A percentile compares a stretch with the other conserved stretches of the same genome.
Evolutionary conservation across 139 green algal species (phyloP).

Genomic region (Picochlorum sp.): DNA sequence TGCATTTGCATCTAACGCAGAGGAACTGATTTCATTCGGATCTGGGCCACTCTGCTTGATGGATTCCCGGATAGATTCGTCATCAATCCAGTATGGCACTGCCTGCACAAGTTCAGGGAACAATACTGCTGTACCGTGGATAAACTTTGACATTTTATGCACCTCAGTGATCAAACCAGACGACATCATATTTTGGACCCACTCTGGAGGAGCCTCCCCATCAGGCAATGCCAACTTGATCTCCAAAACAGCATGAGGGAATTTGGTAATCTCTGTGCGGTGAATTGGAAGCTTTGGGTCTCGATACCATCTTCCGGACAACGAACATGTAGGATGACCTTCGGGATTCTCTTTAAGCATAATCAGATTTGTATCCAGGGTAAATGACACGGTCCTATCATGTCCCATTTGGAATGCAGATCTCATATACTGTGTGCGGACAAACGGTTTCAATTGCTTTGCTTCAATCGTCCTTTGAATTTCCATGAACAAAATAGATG

Average conservation of each 20-base stretch:
- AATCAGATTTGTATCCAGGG: conserved; percentile 89
- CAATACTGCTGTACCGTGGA: conserved; percentile 53
- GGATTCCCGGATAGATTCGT: conserved; percentile 59
- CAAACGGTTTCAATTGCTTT: conserved; percentile 83
- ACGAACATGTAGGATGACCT: conserved; percentile 58
- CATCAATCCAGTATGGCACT: conserved; percentile 94
- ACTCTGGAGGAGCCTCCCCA: conserved; percentile 65
- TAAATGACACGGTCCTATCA: conserved; percentile 80
- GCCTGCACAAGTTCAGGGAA: conserved; percentile 41
- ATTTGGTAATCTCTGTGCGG: conserved; percentile 84
- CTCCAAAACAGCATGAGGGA: conserved; percentile 91
- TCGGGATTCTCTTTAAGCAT: conserved; percentile 97
- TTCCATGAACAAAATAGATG: conserved; percentile 65
- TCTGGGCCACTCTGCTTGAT: conserved; percentile 43
- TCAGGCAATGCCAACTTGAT: conserved; percentile 88
- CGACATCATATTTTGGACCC: conserved; percentile 79
- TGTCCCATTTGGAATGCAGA: conserved; percentile 91
- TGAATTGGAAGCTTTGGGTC: conserved; percentile 66
- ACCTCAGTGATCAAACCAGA: conserved; percentile 45
- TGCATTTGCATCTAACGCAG: conserved; percentile 16
- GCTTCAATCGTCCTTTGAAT: conserved; percentile 70
- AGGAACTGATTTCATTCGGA: conserved; percentile 3
- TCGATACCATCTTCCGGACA: conserved; percentile 51
- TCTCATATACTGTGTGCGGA: conserved; percentile 92
- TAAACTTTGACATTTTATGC: conserved; percentile 94